A percentile compares a stretch with the other conserved stretches of the same genome.
These are phyloP conservation scores for Entonaema liquescens DNA, from an alignment of 495 filamentous ascomycete species.

Conservation along the genomic window DNA sequence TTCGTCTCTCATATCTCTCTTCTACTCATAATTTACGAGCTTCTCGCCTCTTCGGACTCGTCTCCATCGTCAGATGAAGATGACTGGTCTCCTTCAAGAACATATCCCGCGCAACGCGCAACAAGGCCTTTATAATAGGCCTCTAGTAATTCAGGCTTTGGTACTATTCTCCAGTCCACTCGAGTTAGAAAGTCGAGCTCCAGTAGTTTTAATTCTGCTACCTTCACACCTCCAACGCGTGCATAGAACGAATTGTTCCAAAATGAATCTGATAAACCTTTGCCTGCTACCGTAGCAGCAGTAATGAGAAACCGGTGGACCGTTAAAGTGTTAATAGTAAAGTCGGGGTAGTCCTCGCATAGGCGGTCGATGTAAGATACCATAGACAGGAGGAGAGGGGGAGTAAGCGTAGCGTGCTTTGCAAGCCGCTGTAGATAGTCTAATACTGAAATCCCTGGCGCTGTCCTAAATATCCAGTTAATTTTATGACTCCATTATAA, in stretches of 20 bases:
- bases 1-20: constrained; percentile 1
- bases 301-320: constrained; percentile 98
- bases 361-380: constrained; percentile 99
- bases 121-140: constrained; percentile 93
- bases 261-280: constrained; percentile 94
- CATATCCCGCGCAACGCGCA: constrained; percentile 60
- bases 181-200: constrained; percentile 92
- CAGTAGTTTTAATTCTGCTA: constrained; percentile 88
- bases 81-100: constrained; percentile 47
- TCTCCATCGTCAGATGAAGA: constrained; percentile 19
- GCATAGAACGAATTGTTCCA: constrained; percentile 98
- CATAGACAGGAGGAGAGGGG: constrained; percentile 98
- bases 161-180: constrained; percentile 96
- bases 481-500: constrained; percentile 9
- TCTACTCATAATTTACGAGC: constrained; percentile 26
- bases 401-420: constrained; percentile 90
- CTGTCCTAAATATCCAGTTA: constrained; percentile 65
- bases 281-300: constrained; percentile 92
- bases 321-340: constrained; percentile 92
- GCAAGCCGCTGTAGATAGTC: constrained; percentile 94
- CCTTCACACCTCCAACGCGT: constrained; percentile 87
- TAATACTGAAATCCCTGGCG: constrained; percentile 89
- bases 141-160: constrained; percentile 88
- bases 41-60: constrained; percentile 28
- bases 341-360: constrained; percentile 88